Evolutionary conservation across 129 eudicot genomes (phyloP).

Genomic region (Chrysanthemum makinoi): DNA sequence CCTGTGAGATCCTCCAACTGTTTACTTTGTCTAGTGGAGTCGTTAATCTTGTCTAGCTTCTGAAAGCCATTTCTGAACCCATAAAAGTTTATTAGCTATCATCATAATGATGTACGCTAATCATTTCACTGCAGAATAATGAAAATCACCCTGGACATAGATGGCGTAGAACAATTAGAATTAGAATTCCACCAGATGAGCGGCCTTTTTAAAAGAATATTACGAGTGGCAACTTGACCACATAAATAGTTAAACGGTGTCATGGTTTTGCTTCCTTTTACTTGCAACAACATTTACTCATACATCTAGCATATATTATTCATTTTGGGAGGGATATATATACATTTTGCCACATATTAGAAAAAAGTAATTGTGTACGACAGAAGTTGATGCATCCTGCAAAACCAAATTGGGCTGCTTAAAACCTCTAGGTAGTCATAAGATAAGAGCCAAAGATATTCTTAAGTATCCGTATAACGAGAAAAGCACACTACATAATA

Average conservation of each 20-base stretch:
- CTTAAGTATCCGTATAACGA: neutral
- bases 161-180: neutral
- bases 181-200: too few species aligned
- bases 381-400: neutral
- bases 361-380: neutral
- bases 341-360: too few species aligned
- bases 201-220: too few species aligned
- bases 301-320: neutral
- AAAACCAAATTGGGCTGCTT: neutral
- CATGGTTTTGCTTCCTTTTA: neutral
- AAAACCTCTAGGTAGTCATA: neutral
- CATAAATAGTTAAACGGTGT: too few species aligned
- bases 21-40: slow-evolving; percentile 89
- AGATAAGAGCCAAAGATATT: neutral
- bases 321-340: too few species aligned
- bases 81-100: neutral
- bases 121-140: slow-evolving; percentile 1
- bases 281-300: neutral
- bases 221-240: too few species aligned
- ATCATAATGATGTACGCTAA: neutral
- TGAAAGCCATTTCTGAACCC: slow-evolving; percentile 86
- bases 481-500: neutral
- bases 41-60: slow-evolving; percentile 92
- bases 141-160: neutral
- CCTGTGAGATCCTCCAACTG: slow-evolving; percentile 98